Conservation (phyloP, 75 land plant genomes). For the Chamaecyparis obtusa region DNA sequence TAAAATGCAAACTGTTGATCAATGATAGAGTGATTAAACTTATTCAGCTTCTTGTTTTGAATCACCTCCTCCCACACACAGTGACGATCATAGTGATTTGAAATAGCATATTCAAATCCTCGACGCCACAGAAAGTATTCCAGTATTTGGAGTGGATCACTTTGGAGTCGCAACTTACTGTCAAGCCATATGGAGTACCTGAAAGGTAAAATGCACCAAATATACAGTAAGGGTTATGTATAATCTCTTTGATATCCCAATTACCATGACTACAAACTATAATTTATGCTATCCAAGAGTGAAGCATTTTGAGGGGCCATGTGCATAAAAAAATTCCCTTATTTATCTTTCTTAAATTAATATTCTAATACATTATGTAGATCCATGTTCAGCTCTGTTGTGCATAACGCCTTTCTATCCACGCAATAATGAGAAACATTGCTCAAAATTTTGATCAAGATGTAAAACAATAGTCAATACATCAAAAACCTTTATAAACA, state of each 20-base stretch:
- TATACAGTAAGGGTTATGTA: background rate
- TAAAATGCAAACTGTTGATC: slow-evolving; percentile 92
- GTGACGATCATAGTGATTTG: slow-evolving; percentile 98
- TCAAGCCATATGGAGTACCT: slow-evolving; percentile 99
- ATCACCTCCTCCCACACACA: slow-evolving; percentile 99
- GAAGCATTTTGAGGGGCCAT: background rate
- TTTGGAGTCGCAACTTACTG: slow-evolving; percentile 87
- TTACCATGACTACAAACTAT: background rate
- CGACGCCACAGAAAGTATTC: slow-evolving; percentile 93
- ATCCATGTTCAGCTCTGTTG: background rate
- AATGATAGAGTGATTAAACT: slow-evolving; percentile 87
- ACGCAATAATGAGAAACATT: background rate
- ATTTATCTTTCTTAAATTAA: background rate
- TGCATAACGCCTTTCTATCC: background rate
- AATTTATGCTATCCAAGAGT: background rate
- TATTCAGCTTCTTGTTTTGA: slow-evolving; percentile 92
- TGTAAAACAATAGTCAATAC: background rate
- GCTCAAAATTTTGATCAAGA: background rate
- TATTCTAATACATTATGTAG: background rate
- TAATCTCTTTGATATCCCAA: background rate
- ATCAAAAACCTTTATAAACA: background rate
- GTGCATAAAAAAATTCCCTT: background rate
- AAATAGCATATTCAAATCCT: slow-evolving; percentile 89
- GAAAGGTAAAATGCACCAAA: slow-evolving; percentile 4
- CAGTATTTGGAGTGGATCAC: slow-evolving; percentile 83